Evolutionary conservation across 176 grass and related monocot species (phyloP).

Genomic region (Oryza glaberrima): DNA sequence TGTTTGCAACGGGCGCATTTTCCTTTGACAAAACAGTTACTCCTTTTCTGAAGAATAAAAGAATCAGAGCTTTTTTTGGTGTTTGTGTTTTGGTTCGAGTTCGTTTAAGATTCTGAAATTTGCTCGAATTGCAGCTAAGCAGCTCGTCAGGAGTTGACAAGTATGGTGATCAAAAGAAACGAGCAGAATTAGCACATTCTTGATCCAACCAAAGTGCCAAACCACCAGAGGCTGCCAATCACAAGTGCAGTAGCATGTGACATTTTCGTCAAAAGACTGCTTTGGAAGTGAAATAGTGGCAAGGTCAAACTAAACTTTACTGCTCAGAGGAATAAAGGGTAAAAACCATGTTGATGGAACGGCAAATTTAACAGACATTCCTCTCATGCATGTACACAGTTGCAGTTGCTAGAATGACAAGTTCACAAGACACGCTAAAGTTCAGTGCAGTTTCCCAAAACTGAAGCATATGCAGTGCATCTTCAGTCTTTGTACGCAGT

Average conservation of each 20-base stretch:
- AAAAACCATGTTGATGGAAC: not conserved
- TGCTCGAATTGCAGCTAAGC: not conserved
- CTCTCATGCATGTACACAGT: not conserved
- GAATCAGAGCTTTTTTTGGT: not conserved
- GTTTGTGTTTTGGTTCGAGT: not conserved
- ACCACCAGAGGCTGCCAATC: too few species aligned
- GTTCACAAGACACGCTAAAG: not conserved
- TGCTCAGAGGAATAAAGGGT: not conserved
- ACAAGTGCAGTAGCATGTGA: not conserved
- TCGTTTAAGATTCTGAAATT: not conserved
- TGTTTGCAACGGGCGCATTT: too few species aligned
- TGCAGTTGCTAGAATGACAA: not conserved
- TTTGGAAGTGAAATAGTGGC: not conserved
- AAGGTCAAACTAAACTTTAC: not conserved
- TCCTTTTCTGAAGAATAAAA: too few species aligned
- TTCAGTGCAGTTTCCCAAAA: not conserved
- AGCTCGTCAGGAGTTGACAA: not conserved
- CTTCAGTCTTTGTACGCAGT: not conserved
- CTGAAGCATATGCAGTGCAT: not conserved
- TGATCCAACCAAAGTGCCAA: not conserved
- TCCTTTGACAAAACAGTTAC: too few species aligned
- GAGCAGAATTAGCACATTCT: not conserved
- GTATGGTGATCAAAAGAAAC: not conserved
- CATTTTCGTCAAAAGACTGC: not conserved
- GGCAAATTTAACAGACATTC: slow-evolving; percentile 24